Conservation (phyloP, 1,284 basidiomycete genomes). For the Cryptococcus sp. region DNA sequence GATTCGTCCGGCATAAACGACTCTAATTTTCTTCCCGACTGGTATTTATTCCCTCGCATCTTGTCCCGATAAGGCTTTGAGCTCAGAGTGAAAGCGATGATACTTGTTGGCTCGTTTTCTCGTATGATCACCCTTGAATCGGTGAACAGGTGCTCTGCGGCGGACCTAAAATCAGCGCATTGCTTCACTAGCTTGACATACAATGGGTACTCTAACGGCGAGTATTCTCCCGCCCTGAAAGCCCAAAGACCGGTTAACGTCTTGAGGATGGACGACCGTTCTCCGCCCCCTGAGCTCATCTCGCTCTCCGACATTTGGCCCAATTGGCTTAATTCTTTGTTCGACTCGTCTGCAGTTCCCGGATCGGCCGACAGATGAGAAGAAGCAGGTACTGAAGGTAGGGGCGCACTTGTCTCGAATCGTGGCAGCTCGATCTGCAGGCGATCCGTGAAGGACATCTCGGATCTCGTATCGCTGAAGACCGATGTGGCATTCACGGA, state of each 20-base stretch:
- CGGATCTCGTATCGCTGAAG: slow-evolving; percentile 27
- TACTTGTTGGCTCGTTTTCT: slow-evolving; percentile 96
- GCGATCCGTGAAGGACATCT: slow-evolving; percentile 38
- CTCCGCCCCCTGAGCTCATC: slow-evolving; percentile 51
- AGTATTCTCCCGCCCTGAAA: slow-evolving; percentile 52
- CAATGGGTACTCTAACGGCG: slow-evolving; percentile 54
- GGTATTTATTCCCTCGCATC: slow-evolving; percentile 59
- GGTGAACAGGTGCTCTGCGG: slow-evolving; percentile 80
- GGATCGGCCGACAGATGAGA: slow-evolving; percentile 32
- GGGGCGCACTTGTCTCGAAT: slow-evolving; percentile 45
- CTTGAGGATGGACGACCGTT: slow-evolving; percentile 74
- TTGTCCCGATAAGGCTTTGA: slow-evolving; percentile 84
- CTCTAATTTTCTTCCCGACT: slow-evolving; percentile 40
- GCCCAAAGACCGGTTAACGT: slow-evolving; percentile 80
- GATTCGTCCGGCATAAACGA: slow-evolving; percentile 31
- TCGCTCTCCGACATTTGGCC: slow-evolving; percentile 49
- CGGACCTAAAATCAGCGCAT: slow-evolving; percentile 28
- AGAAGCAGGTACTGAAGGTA: slow-evolving; percentile 43
- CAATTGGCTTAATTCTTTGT: slow-evolving; percentile 23
- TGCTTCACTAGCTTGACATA: slow-evolving; percentile 23
- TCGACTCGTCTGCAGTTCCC: slow-evolving; percentile 28
- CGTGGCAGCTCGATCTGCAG: slow-evolving; percentile 45
- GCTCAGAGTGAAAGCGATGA: slow-evolving; percentile 92
- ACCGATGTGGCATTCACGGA: slow-evolving; percentile 18
- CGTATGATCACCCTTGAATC: slow-evolving; percentile 93